Conservation (phyloP, 495 filamentous ascomycete species). For the Apodospora peruviana region DNA sequence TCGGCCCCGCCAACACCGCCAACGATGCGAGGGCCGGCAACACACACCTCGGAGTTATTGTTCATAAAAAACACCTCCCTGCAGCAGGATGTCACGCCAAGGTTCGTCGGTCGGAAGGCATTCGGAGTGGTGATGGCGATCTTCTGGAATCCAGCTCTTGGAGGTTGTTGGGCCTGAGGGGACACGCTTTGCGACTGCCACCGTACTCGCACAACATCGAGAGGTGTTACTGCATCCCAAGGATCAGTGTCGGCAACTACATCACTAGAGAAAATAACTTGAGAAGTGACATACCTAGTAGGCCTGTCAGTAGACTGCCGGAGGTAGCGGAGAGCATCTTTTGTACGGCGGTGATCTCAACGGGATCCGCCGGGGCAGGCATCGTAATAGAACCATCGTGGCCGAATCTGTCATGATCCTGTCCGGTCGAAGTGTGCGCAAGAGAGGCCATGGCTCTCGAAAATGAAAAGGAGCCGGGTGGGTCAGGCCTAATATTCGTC, state of each 20-base stretch:
- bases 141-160: conserved; percentile 31
- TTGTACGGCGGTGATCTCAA: conserved; percentile 70
- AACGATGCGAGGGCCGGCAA: conserved; percentile 45
- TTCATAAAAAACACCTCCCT: conserved; percentile 96
- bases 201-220: conserved; percentile 94
- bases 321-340: conserved; percentile 92
- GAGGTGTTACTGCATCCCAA: conserved; percentile 69
- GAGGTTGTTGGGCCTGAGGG: conserved; percentile 28
- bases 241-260: too few relatives aligned
- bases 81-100: conserved; percentile 93
- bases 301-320: conserved; percentile 81
- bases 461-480: too few relatives aligned
- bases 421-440: conserved; percentile 1
- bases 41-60: conserved; percentile 76
- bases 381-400: conserved; percentile 2
- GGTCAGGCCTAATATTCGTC: too few relatives aligned
- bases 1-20: conserved; percentile 40
- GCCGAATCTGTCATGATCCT: conserved; percentile 11
- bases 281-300: conserved; percentile 61
- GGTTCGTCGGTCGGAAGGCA: conserved; percentile 63
- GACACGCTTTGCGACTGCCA: conserved; percentile 70
- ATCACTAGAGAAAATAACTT: too few relatives aligned
- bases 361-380: conserved; percentile 27
- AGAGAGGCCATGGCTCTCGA: too few relatives aligned
- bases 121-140: conserved; percentile 40